Evolutionary conservation across 176 grass and related monocot genomes (phyloP).

Genomic region (Bolboschoenus planiculmis): DNA sequence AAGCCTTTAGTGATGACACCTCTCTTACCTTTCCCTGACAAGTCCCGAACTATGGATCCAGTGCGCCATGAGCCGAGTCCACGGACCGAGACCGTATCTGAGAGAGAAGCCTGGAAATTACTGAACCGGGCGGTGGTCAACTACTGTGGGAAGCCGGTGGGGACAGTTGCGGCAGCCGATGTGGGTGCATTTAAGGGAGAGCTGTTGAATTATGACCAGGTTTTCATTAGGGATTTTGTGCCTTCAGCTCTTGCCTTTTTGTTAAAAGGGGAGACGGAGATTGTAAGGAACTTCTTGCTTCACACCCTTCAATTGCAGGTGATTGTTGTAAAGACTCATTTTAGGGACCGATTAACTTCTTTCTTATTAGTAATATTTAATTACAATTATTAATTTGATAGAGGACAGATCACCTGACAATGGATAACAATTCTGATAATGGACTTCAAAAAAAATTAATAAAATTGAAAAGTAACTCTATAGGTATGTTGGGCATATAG

Average conservation of each 20-base stretch:
- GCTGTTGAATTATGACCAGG: slow-evolving; percentile 89
- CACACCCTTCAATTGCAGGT: slow-evolving; percentile 97
- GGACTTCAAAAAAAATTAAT: too few relatives aligned
- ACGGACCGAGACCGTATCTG: slow-evolving; percentile 37
- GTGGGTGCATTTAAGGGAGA: slow-evolving; percentile 44
- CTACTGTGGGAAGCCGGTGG: slow-evolving; percentile 74
- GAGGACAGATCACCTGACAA: too few relatives aligned
- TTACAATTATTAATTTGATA: neutral
- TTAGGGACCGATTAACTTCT: neutral
- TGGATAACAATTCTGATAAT: too few relatives aligned
- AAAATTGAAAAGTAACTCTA: too few relatives aligned
- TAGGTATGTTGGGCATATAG: too few relatives aligned
- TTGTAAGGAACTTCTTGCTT: slow-evolving; percentile 95
- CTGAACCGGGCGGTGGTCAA: slow-evolving; percentile 69
- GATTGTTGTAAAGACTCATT: slow-evolving; percentile 18
- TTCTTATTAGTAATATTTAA: neutral
- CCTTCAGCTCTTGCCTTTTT: slow-evolving; percentile 94
- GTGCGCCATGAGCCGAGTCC: neutral
- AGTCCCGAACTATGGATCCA: neutral
- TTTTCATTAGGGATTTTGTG: slow-evolving; percentile 96
- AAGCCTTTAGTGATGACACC: neutral
- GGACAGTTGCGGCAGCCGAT: slow-evolving; percentile 80
- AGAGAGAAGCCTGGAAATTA: slow-evolving; percentile 84
- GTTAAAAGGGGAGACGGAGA: slow-evolving; percentile 90
- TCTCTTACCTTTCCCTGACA: neutral